Conservation (phyloP, 345 rosid genomes). For the Arabis hirsuta region DNA sequence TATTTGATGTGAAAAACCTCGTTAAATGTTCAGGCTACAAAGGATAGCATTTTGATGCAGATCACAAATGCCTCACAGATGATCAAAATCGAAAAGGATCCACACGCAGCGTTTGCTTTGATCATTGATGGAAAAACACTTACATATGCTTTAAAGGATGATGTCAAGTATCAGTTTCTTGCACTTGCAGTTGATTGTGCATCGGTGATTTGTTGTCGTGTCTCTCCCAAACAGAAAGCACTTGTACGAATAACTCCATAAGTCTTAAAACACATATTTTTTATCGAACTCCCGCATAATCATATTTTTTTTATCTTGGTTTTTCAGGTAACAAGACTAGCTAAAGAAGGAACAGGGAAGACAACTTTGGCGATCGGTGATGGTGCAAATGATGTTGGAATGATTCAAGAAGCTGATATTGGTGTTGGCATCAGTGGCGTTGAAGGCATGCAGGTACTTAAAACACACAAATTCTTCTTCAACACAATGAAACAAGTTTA, state of each 20-base stretch:
- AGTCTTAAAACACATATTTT: neutral
- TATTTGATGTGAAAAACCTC: conserved; percentile 2
- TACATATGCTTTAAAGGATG: conserved; percentile 56
- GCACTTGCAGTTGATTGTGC: conserved; percentile 77
- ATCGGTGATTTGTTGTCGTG: conserved; percentile 85
- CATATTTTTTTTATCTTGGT: neutral
- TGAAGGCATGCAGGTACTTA: conserved; percentile 86
- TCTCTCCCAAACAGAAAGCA: conserved; percentile 89
- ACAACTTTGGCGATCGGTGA: conserved; percentile 83
- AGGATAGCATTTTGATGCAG: conserved; percentile 58
- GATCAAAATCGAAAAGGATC: conserved; percentile 52
- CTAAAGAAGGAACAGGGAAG: conserved; percentile 69
- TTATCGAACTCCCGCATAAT: neutral
- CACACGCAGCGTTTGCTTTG: conserved; percentile 64
- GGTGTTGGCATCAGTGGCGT: conserved; percentile 89
- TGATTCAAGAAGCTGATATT: conserved; percentile 96
- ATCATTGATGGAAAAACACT: conserved; percentile 78
- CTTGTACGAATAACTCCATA: conserved; percentile 48
- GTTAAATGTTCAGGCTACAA: conserved; percentile 54
- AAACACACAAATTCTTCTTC: conserved; percentile 3
- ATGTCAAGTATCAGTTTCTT: conserved; percentile 68
- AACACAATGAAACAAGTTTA: neutral
- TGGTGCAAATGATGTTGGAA: conserved; percentile 88
- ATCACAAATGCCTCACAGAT: conserved; percentile 53
- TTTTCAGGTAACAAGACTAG: conserved; percentile 68